These are phyloP conservation scores for Friedmanniomyces endolithicus DNA, from an alignment of 495 filamentous ascomycete genomes.

Conservation along the genomic window DNA sequence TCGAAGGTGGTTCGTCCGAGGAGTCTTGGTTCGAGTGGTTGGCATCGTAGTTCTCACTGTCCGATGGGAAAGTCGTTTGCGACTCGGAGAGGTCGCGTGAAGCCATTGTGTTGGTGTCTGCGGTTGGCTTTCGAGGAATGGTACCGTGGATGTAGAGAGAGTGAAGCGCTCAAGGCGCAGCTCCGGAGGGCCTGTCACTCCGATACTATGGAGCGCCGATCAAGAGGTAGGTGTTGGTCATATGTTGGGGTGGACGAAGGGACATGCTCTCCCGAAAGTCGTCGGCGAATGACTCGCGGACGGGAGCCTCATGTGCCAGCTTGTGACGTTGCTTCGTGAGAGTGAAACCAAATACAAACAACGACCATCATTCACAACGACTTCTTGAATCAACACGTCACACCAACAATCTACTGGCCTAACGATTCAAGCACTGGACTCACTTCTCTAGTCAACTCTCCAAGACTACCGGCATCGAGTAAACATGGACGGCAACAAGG, in stretches of 20 bases:
- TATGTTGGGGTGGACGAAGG: not conserved
- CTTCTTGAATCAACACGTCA: too few species aligned
- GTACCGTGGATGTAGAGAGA: not conserved
- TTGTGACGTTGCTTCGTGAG: too few species aligned
- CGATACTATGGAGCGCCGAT: too few species aligned
- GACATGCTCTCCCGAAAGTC: too few species aligned
- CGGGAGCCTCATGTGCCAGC: too few species aligned
- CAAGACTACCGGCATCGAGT: not conserved
- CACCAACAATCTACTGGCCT: too few species aligned
- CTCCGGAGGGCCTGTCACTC: not conserved
- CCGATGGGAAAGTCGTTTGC: conserved; percentile 71
- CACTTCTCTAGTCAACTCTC: not conserved
- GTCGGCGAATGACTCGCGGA: too few species aligned
- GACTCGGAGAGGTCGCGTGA: conserved; percentile 56
- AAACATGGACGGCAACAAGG: conserved; percentile 44
- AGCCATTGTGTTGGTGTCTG: conserved; percentile 31
- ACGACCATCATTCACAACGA: not conserved
- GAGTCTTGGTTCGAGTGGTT: conserved; percentile 39
- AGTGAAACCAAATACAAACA: too few species aligned
- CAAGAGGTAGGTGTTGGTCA: not conserved
- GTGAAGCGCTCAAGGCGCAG: conserved; percentile 11
- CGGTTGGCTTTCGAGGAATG: not conserved
- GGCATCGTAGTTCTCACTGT: conserved; percentile 79
- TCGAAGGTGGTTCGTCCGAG: conserved; percentile 49
- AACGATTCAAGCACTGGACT: not conserved